phyloP scores from a whole-genome alignment of 768 basidiomycete genomes.

The Infundibulicybe gibba region DNA sequence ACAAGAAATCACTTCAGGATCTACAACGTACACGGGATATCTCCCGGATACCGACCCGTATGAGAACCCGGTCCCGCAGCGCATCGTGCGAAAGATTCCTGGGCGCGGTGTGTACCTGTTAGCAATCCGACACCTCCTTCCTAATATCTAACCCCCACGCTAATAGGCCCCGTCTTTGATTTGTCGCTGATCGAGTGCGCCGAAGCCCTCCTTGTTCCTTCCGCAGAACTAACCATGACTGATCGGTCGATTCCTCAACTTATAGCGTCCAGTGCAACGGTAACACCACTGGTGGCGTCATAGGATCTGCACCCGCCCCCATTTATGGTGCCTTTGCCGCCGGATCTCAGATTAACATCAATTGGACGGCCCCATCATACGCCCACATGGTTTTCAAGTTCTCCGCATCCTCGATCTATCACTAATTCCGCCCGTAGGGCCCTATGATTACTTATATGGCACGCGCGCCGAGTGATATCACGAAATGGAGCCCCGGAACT shows the following conservation, averaged over 20 bases:
- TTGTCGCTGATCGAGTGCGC: constrained; percentile 29
- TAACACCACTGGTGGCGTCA: constrained; percentile 18
- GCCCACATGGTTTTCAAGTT: constrained; percentile 25
- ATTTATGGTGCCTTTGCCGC: constrained; percentile 27
- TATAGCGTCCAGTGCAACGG: constrained; percentile 26
- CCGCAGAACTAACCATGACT: background rate
- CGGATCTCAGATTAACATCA: constrained; percentile 30
- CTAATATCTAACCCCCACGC: background rate
- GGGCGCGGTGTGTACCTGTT: constrained; percentile 20
- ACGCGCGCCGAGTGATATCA: too few species aligned
- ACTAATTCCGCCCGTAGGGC: constrained; percentile 39
- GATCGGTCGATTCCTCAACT: background rate
- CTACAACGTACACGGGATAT: constrained; percentile 29
- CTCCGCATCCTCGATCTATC: too few species aligned
- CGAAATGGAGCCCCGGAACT: constrained; percentile 36
- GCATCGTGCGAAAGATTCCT: constrained; percentile 34
- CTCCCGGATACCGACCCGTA: constrained; percentile 33
- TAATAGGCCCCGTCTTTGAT: constrained; percentile 28
- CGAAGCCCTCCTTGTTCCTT: background rate
- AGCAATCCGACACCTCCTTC: background rate
- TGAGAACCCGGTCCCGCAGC: constrained; percentile 25
- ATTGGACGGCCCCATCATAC: constrained; percentile 35
- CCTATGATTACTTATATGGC: too few species aligned
- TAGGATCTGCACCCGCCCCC: constrained; percentile 23
- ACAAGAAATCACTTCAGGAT: constrained; percentile 28